These are phyloP conservation scores for Middelhovenomyces tepae DNA, from an alignment of 805 yeast species.

Conservation along the genomic window DNA sequence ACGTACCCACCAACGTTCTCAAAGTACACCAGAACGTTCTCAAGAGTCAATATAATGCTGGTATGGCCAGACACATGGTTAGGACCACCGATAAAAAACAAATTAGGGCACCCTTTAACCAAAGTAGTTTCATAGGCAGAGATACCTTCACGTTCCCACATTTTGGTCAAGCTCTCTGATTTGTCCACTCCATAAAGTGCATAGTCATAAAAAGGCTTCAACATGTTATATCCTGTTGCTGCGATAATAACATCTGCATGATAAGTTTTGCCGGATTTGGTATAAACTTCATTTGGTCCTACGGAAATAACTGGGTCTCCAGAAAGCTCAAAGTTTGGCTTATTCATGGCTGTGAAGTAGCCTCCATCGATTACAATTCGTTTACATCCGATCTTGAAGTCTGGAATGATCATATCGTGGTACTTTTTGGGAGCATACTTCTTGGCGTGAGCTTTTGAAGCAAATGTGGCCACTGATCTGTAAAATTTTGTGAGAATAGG, in stretches of 20 bases:
- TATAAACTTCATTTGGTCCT: slow-evolving; percentile 9
- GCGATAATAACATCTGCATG: slow-evolving; percentile 15
- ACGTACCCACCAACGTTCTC: slow-evolving; percentile 11
- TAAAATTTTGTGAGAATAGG: no score
- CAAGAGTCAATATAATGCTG: slow-evolving; percentile 13
- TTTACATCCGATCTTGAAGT: slow-evolving; percentile 12
- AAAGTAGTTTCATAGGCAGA: slow-evolving; percentile 14
- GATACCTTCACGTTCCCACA: slow-evolving; percentile 11
- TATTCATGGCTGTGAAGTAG: slow-evolving; percentile 10
- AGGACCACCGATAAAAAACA: slow-evolving; percentile 14
- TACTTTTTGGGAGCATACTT: slow-evolving; percentile 11
- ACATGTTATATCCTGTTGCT: slow-evolving; percentile 14
- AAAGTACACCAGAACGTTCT: slow-evolving; percentile 12
- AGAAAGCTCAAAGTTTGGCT: slow-evolving; percentile 9
- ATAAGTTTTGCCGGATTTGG: slow-evolving; percentile 12
- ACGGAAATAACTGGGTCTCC: slow-evolving; percentile 10
- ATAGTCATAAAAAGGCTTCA: slow-evolving; percentile 1
- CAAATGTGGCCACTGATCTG: no score
- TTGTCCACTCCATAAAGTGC: slow-evolving; percentile 10
- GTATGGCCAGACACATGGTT: slow-evolving; percentile 16
- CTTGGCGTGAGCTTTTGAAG: slow-evolving; percentile 8
- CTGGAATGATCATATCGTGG: slow-evolving; percentile 7
- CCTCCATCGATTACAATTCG: slow-evolving; percentile 14
- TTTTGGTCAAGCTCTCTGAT: slow-evolving; percentile 5
- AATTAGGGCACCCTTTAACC: slow-evolving; percentile 14